phyloP scores from a whole-genome alignment of 2,329 filamentous ascomycete species.

The Helminthosporium solani region DNA sequence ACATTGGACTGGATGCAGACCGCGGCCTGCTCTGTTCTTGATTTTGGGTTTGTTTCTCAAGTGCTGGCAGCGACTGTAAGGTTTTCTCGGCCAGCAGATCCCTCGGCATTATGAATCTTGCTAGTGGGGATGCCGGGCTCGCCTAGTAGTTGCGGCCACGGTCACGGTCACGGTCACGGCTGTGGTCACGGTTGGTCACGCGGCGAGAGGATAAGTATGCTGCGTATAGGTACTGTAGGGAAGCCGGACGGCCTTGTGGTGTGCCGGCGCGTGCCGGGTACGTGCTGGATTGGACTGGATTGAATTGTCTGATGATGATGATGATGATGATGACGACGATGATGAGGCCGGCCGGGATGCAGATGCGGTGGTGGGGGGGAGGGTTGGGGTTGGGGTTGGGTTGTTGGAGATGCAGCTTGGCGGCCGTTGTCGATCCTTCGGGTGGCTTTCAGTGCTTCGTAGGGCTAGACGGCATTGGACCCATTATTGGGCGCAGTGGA shows the following conservation, averaged over 20 bases:
- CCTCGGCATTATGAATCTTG: constrained; percentile 47
- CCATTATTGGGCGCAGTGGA: background rate
- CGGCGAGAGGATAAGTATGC: no score
- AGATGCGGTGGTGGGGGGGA: background rate
- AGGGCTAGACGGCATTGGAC: background rate
- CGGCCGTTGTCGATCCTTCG: background rate
- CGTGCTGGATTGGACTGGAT: no score
- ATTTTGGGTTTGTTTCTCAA: constrained; percentile 43
- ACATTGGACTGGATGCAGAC: constrained; percentile 17
- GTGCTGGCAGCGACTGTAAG: constrained; percentile 39
- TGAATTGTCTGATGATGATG: no score
- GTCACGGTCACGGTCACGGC: no score
- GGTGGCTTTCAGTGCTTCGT: background rate
- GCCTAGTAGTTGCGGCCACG: background rate
- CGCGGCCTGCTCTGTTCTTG: constrained; percentile 21
- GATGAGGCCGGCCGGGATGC: background rate
- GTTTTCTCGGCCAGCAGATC: constrained; percentile 44
- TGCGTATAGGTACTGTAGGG: no score
- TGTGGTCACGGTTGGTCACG: no score
- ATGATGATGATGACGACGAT: no score
- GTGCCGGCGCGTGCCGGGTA: no score
- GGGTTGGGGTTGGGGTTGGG: no score
- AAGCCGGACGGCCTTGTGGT: no score
- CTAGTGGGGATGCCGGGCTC: background rate
- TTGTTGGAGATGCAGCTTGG: background rate